Conservation (phyloP, 192 early-diverging fungal genomes). For the Rhizophagus clarus region DNA sequence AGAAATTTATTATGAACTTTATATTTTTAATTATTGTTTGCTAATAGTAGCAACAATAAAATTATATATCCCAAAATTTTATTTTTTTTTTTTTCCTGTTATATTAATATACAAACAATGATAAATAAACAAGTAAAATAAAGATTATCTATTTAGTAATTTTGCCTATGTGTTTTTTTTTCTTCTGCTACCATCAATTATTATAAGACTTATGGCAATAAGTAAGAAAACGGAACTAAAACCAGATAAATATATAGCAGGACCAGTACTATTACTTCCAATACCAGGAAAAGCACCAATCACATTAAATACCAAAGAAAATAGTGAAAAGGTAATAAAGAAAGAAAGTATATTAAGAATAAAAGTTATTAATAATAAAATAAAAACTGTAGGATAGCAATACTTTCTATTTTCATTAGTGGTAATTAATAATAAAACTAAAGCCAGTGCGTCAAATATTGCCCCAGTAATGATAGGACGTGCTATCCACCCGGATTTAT, state of each 20-base stretch:
- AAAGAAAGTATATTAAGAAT: not conserved
- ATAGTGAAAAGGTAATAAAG: slow-evolving; percentile 8
- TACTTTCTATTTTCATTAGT: not conserved
- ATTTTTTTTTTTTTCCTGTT: not conserved
- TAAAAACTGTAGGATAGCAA: not conserved
- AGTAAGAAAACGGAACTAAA: not conserved
- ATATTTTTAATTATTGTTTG: not conserved
- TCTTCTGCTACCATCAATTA: not conserved
- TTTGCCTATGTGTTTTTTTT: not conserved
- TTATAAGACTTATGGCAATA: not conserved
- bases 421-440: slow-evolving; percentile 14
- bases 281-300: slow-evolving; percentile 25
- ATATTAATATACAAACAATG: not conserved
- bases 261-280: slow-evolving; percentile 13
- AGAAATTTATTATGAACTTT: too few relatives aligned
- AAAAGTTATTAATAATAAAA: not conserved
- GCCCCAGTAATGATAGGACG: slow-evolving; percentile 10
- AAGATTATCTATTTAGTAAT: not conserved
- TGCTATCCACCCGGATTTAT: slow-evolving; percentile 6
- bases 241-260: not conserved
- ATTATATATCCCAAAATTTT: not conserved
- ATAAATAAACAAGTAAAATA: not conserved
- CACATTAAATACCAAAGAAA: slow-evolving; percentile 21
- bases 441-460: not conserved
- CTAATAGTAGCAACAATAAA: too few relatives aligned